Percentiles rank a stretch among this genome's conserved stretches.
phyloP scores from a whole-genome alignment of 139 green algal genomes.

The Auxenochlorella pyrenoidosa region DNA sequence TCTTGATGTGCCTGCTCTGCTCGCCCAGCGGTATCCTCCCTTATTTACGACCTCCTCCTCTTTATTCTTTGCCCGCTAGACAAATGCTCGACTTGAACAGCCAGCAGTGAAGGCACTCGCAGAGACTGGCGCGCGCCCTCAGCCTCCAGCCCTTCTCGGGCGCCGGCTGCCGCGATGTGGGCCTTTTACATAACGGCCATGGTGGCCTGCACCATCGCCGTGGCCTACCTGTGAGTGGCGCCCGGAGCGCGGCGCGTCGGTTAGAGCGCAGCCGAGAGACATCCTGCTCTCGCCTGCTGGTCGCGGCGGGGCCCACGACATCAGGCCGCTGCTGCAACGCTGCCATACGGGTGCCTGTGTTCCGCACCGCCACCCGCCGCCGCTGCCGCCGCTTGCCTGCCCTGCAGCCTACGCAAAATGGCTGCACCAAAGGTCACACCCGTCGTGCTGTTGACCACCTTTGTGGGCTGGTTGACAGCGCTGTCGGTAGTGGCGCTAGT shows the following conservation, averaged over 20 bases:
- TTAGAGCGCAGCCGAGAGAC: neutral
- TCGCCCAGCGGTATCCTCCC: too few species aligned
- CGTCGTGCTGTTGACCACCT: constrained; percentile 61
- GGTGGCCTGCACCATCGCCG: constrained; percentile 1
- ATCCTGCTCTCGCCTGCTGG: too few species aligned
- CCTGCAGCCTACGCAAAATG: constrained; percentile 48
- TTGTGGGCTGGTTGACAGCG: constrained; percentile 85
- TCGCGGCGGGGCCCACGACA: too few species aligned
- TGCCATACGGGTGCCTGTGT: neutral
- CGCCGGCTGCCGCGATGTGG: constrained; percentile 46
- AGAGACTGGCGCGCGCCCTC: too few species aligned
- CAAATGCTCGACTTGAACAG: too few species aligned
- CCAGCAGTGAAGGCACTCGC: too few species aligned
- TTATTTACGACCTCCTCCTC: too few species aligned
- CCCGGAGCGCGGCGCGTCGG: too few species aligned
- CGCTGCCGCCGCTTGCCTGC: neutral
- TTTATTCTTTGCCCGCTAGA: too few species aligned
- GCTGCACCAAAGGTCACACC: constrained; percentile 62
- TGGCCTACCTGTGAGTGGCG: constrained; percentile 38
- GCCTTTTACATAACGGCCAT: constrained; percentile 48
- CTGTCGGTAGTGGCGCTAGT: constrained; percentile 87
- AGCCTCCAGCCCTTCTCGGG: too few species aligned
- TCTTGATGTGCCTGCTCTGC: too few species aligned
- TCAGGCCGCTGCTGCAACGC: neutral
- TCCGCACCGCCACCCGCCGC: too few species aligned